Evolutionary conservation across 2,329 filamentous ascomycete species (phyloP), one percentile per base, ranked within the genome.

Genomic region (Raffaelea arxii): DNA sequence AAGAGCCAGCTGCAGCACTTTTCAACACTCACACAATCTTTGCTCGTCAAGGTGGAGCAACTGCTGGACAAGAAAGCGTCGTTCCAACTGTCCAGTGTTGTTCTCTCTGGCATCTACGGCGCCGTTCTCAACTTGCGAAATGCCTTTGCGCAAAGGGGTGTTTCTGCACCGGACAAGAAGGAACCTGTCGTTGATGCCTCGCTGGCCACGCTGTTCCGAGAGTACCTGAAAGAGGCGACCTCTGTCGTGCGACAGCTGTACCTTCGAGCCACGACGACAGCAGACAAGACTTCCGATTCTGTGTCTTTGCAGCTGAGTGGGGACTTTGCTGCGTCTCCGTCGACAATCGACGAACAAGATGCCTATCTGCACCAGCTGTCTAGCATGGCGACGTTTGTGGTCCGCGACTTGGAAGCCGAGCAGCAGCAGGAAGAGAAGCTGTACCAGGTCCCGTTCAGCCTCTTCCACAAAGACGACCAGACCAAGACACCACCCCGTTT

Each of bases 181-280:
- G 32, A 39, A 4, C 3, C 12, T 4, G 24, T 25, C 23, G 10
- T 11, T 6, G 21, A 1, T 25, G 22, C 36, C 21, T 3, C 9
- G 25, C 24, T 9, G 38, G 23, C 9, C 19, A 25, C 2, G 11
- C 27, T 59, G 9, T 58, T 56, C 11, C 49, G 48, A 24, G 50
- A 55, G 4, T 71, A 68, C 41, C 52, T 71, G n/a, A 58, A 66
- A 6, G 56, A 67, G 25, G 58, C 62, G 18, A 53, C 71, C 2
- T 63, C 63, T 18, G 50, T 68, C 10, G 58, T 64, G 11, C 58
- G 63, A 14, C 56, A 61, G 19, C 59, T 75, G 3, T 74, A 73
- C 51, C 62, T 63, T 7, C 61, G 62, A 18, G 63, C 65, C 4
- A 69, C 66, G 3, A n/a, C 40, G 16, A 23, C 3, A 3, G 1